Evolutionary conservation across 2,329 filamentous ascomycete species (phyloP), one percentile per base, ranked within the genome.

Genomic region (Ophiostoma triangulosporum): DNA sequence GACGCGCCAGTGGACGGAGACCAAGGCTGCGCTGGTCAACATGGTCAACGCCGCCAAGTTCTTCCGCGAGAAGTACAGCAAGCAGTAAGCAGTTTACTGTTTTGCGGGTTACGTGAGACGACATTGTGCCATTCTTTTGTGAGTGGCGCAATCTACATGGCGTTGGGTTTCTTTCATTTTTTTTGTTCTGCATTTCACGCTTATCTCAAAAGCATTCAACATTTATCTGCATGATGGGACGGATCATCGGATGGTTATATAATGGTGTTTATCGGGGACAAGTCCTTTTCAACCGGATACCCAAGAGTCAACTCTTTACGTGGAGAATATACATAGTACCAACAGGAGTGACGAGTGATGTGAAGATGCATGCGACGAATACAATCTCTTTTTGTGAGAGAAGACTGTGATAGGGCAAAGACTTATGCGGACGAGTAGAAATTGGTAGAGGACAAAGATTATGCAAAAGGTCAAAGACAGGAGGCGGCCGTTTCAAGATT

Each of bases 1-100:
- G 88, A 98, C 93, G 64, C 87, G 93, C 65, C 86, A 95, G 77
- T 97, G 93, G 91, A 82, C 86, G 72, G 91, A 98, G 83, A 95
- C 90, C 72, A 97, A 96, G 85, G 88, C 88, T 68, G 88, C 91
- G 56, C 76, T 98, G 68, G 76, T 75, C 76, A 95, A 96, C 84
- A 86, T 98, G 88, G 91, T 98, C 73, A 90, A 91, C 70, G 93
- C 93, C 56, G 91, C 93, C 78, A 96, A 96, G 82, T 84, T 76
- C 79, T 97, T 83, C 89, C 91, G 93, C 70, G 73, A 84, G 72
- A 89, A 95, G 80, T 85, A 94, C 74, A 69, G 81, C 69, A 81
- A 85, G 73, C 76, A 77, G 66, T 65, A 63, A 64, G n/a, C n/a
- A 63, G 38, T 22, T 46, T 55, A 54, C 50, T 31, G 8, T 24